Evolutionary conservation across 768 basidiomycete species (phyloP).

Genomic region (button mushroom (Agaricus bisporus)): DNA sequence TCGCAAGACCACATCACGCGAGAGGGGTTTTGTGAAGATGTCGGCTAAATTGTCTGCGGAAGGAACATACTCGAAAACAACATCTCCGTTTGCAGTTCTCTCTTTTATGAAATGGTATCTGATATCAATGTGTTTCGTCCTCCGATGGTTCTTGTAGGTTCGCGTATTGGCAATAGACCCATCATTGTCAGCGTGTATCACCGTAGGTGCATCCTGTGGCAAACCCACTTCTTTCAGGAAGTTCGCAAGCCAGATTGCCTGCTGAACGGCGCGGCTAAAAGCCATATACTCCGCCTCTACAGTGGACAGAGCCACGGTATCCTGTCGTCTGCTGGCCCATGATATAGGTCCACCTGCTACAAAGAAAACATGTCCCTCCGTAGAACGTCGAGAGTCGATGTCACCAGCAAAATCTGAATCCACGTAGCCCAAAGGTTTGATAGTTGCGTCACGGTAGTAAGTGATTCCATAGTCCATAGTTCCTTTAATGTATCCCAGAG

Average conservation of each 20-base stretch:
- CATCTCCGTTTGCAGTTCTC: no score
- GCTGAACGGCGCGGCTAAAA: background rate
- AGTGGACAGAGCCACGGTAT: constrained; percentile 13
- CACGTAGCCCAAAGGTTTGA: constrained; percentile 3
- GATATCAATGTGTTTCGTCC: constrained; percentile 33
- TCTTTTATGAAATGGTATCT: constrained; percentile 23
- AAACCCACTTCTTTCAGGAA: constrained; percentile 4
- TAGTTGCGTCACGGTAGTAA: background rate
- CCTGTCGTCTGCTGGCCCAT: constrained; percentile 23
- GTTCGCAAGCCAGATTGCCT: constrained; percentile 1
- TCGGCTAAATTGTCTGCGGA: no score
- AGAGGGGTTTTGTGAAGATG: no score
- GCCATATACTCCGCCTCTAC: constrained; percentile 16
- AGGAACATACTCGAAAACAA: no score
- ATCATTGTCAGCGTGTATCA: constrained; percentile 19
- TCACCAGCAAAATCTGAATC: constrained; percentile 17
- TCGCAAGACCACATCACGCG: no score
- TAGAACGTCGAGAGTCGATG: constrained; percentile 16
- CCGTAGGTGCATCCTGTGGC: constrained; percentile 4
- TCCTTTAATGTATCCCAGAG: background rate
- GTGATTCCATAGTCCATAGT: background rate
- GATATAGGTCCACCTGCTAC: constrained; percentile 20
- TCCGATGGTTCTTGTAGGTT: constrained; percentile 17
- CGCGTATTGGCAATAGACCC: constrained; percentile 17
- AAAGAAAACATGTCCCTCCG: constrained; percentile 21